Evolutionary conservation across 306 rosid genomes (phyloP), one percentile per base, ranked within the genome.

Genomic region (Sicyos edulis): DNA sequence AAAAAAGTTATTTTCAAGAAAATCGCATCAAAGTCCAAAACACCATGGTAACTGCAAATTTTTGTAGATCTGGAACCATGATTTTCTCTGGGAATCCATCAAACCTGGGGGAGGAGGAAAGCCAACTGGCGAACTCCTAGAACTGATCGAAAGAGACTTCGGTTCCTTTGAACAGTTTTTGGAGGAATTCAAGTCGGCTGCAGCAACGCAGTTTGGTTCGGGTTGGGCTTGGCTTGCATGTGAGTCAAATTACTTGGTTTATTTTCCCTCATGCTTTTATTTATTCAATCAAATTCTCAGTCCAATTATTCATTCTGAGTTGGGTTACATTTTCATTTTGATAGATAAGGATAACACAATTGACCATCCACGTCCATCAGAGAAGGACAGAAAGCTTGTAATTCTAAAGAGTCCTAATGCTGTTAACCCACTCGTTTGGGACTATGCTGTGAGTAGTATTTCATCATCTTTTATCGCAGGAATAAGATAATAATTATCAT

Each of bases 201-300:
- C 98, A 20, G 63, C 88, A 73, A 84, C 98, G 17, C 98, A 92
- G 77, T 92, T 92, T 70, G 96, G 98, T 74, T 90, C 98, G 71
- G 96, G 98, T 76, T 92, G 98, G 96, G 89, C 87, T 65, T 92
- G 98, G 98, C 92, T 92, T 79, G 96, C 88, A 71, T 92, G 98
- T 92, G 76, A 79, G 91, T 81, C 66, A 72, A 53, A 16, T 50
- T 9, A 72, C 42, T 34, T 58, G 20, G 52, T 74, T 58, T 55
- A 13, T 62, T 73, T 75, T 72, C 70, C 64, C 49, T 74, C 40
- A 12, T 24, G 24, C 40, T 32, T 61, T 10, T 64, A n/a, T 40
- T 64, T n/a, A 17, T 10, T 64, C 26, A 10, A 64, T 42, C 32
- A 1, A 40, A 17, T 64, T 64, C 7, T 42, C 14, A 14, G 37